Conservation (phyloP, 345 rosid species). For the Melaleuca alternifolia region DNA sequence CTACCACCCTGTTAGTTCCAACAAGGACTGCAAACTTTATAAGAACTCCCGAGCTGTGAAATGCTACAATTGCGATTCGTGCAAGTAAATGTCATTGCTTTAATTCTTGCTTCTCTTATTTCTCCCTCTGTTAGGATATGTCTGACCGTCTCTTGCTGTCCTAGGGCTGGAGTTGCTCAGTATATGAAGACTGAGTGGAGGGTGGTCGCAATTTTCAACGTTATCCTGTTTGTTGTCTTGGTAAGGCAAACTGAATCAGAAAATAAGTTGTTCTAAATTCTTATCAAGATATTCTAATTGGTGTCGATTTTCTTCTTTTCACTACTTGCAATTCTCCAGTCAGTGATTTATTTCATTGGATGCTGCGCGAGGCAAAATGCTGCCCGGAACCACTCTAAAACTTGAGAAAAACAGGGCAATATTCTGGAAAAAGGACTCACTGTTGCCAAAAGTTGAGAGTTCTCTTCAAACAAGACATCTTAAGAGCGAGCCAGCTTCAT, state of each 20-base stretch:
- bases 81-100: slow-evolving; percentile 51
- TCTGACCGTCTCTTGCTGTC: not conserved
- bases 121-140: not conserved
- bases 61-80: slow-evolving; percentile 88
- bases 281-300: not conserved
- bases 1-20: slow-evolving; percentile 72
- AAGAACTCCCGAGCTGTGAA: slow-evolving; percentile 52
- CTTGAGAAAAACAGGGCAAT: slow-evolving; percentile 10
- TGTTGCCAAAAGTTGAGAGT: not conserved
- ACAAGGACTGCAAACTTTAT: slow-evolving; percentile 80
- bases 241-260: slow-evolving; percentile 30
- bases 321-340: slow-evolving; percentile 23
- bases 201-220: slow-evolving; percentile 75
- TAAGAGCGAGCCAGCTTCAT: not conserved
- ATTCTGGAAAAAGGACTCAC: not conserved
- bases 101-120: not conserved
- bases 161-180: slow-evolving; percentile 96
- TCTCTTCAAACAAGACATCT: not conserved
- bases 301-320: not conserved
- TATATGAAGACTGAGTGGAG: slow-evolving; percentile 93
- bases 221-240: slow-evolving; percentile 57
- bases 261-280: not conserved
- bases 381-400: slow-evolving; percentile 28
- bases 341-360: slow-evolving; percentile 71
- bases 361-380: slow-evolving; percentile 92